Base-by-base conservation (phyloP, 2,329 filamentous ascomycete genomes). In the Paraconiothyrium sp. region DNA sequence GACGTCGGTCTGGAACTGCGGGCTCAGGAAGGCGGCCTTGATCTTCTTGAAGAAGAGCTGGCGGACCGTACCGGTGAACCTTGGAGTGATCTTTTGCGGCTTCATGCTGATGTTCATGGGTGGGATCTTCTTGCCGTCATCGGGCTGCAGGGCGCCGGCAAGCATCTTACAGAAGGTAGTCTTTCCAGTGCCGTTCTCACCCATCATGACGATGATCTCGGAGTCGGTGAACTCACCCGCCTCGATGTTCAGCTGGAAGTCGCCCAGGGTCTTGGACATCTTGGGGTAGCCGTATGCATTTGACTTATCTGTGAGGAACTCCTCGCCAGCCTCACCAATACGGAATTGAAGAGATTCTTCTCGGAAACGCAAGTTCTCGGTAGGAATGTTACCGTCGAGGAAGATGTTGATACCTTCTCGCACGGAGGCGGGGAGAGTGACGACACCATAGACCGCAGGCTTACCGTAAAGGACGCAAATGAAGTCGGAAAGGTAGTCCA, bases 1-100 rank as follows among this genome's bases (percentile, higher is more conserved):
- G 60, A 99, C 96, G 80, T 99, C 95, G 14, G 95, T 99, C 85
- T 99, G 95, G 87, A 99, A 99, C 81, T 99, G 95, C 34, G 95
- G 95, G 71, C 90, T 95, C 73, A 99, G 81, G 88, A 99, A 99
- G 41, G 94, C 90, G 64, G 93, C 90, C 87, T 97, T 97, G 83
- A 99, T 99, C 85, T 95, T 94, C 90, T 99, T 99, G 89, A 98
- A 97, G 86, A 99, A 98, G 54, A 99, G 87, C 81, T 97, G 93
- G 66, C 95, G 93, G 61, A 99, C 95, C 43, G 94, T 99, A 67
- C 96, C 95, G 69, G 94, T 90, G 78, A 97, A 99, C 82, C 97
- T 99, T 77, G 95, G 95, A 2, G 94, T 99, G 76, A 99, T 99
- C 75, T 96, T 99, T 84, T 99, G 95, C 22, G 96, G 96, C 87